Evolutionary conservation across 1,284 basidiomycete species (phyloP), one percentile per base, ranked within the genome.

Genomic region (Cryptococcus neoformans): DNA sequence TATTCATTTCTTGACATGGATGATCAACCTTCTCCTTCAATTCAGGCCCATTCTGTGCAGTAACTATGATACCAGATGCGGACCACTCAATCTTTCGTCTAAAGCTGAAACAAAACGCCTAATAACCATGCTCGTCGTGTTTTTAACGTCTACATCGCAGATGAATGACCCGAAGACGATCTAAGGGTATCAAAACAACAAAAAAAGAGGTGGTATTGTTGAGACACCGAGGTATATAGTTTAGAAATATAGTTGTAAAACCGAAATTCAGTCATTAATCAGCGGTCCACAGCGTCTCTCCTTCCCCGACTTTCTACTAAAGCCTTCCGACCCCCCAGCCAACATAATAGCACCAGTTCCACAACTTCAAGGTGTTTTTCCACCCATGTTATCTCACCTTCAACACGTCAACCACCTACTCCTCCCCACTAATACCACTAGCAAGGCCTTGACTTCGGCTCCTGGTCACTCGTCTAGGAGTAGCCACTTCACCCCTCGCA

Each of bases 391-490:
- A 35, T 45, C 21, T 35, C 50, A 16, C 11, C 37, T 35, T 36
- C 47, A 37, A 54, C 36, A 7, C 16, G 12, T 34, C 9, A 44
- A 14, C 46, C 34, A 14, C 17, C 57, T 65, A 67, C 41, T 68
- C 69, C 44, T 66, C 67, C 54, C 69, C 70, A 46, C 64, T 64
- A 11, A 36, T 28, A 12, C 14, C 34, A 35, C 60, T 62, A 37
- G 66, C 51, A 58, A 68, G 63, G 0, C 70, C 74, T 53, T 68
- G 67, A 59, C 71, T 73, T 51, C 75, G 63, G 57, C 71, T 73
- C 66, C 75, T 71, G 42, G 75, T 76, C 35, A 72, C 66, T 51
- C 72, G 66, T 56, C 58, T 62, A 1, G 73, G 73, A 41, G 65
- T 41, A 28, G 52, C 39, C 10, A 49, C 47, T 28, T 56, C 57